Evolutionary conservation across 2,329 filamentous ascomycete species (phyloP).

Genomic region (Neurospora sp.): DNA sequence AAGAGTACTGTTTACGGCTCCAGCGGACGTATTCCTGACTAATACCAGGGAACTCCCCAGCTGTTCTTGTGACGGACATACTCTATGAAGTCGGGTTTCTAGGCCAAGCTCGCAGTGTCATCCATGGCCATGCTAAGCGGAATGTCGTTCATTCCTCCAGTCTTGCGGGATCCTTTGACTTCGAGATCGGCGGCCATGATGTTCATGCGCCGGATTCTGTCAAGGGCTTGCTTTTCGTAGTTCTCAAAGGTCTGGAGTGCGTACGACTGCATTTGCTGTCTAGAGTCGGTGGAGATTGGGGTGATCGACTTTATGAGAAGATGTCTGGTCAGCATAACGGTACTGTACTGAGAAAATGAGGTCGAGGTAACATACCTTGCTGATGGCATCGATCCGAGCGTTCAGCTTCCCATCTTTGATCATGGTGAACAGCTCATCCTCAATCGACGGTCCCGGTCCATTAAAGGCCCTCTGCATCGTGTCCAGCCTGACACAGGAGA

Average conservation of each 20-base stretch:
- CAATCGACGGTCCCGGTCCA: conserved; percentile 49
- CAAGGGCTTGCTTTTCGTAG: conserved; percentile 65
- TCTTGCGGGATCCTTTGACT: conserved; percentile 33
- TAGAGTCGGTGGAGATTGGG: conserved; percentile 55
- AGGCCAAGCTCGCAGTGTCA: background rate
- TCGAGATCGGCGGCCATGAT: conserved; percentile 68
- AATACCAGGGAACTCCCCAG: too few relatives aligned
- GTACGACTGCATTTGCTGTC: conserved; percentile 59
- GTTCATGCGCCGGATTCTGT: conserved; percentile 69
- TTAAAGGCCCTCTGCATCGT: conserved; percentile 73
- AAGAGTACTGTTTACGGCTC: background rate
- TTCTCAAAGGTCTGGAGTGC: conserved; percentile 57
- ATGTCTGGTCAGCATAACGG: background rate
- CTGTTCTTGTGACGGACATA: background rate
- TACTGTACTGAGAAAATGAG: background rate
- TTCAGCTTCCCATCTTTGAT: conserved; percentile 63
- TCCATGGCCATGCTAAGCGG: background rate
- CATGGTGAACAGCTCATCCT: conserved; percentile 67
- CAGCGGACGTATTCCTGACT: background rate
- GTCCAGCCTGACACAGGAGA: conserved; percentile 73
- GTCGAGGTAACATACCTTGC: conserved; percentile 42
- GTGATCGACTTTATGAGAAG: conserved; percentile 51
- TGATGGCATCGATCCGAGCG: conserved; percentile 76
- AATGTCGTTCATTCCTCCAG: background rate
- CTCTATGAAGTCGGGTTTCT: background rate